Base-by-base conservation (phyloP, 176 grass and related monocot species). In the Oryza coarctata region DNA sequence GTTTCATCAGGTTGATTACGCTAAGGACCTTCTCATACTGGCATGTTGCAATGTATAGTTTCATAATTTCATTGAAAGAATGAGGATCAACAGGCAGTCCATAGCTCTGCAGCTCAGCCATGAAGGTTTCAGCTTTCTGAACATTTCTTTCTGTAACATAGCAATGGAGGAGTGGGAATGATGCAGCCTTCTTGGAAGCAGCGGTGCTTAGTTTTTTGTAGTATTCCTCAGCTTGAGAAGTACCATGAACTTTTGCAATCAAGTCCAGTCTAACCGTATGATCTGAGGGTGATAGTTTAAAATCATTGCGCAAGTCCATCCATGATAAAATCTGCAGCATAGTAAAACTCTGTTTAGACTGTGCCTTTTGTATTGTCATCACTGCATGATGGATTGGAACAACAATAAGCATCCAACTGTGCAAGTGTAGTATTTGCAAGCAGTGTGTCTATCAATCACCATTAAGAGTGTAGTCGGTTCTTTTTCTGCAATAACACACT, bases 11-110 rank as follows among this genome's bases (percentile, higher is more conserved):
- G 36, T 83, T 9, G 5, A 97, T 91, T 15, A 92, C 94, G 26
- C 76, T 75, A 45, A 74, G 31, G 18, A 92, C 86, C 63, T 91
- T 88, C 60, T 65, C 66, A 61, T 88, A 85, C 28, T 92, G 67
- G 83, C 74, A 76, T 73, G 83, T 92, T 57, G 85, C 91, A 63
- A 80, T 36, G 73, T 97, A 97, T 10, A 97, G 81, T 68, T 97
- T 93, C 86, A 93, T 89, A 78, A 97, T 89, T 90, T 97, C 89
- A 88, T 92, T 86, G 81, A 94, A 94, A 17, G 84, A 89, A 79
- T 88, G 82, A 88, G 89, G 76, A 84, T 97, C 85, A 36, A 97
- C 77, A 18, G 87, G 89, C 47, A 94, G 61, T 60, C 89, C 94
- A 63, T 27, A 29, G 9, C 80, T 97, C 45, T 92, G 94, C 87